Evolutionary conservation across 805 yeast species (phyloP).

Genomic region (Saccharomycopsis oosterbeekiorum): DNA sequence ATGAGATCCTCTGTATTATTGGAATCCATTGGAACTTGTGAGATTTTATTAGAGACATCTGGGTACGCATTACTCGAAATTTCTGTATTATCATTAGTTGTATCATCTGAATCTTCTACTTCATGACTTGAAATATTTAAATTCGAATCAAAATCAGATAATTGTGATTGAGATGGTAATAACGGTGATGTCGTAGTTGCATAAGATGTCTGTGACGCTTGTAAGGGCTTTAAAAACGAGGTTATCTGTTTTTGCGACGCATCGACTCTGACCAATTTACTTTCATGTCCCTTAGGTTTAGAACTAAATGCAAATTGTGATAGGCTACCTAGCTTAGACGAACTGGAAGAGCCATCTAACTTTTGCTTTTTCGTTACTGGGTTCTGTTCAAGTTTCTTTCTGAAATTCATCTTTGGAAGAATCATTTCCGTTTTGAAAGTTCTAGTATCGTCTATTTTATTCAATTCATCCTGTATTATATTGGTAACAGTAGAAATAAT

Average conservation of each 20-base stretch:
- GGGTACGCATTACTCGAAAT: neutral
- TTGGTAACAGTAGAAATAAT: constrained; percentile 54
- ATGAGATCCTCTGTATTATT: neutral
- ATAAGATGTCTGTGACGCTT: neutral
- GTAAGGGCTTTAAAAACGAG: constrained; percentile 16
- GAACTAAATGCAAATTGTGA: neutral
- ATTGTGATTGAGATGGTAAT: neutral
- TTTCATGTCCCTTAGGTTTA: constrained; percentile 40
- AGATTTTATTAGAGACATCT: neutral
- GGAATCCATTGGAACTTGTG: neutral
- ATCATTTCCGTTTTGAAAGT: constrained; percentile 49
- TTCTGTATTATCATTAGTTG: neutral
- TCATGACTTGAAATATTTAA: neutral
- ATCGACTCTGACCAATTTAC: constrained; percentile 64
- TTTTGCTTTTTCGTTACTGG: neutral
- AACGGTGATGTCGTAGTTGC: neutral
- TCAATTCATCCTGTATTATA: constrained; percentile 39
- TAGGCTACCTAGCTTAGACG: neutral
- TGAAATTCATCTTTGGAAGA: neutral
- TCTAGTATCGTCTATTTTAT: constrained; percentile 55
- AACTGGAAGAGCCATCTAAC: neutral
- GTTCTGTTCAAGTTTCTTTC: neutral
- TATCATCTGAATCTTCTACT: neutral
- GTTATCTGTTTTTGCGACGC: constrained; percentile 49
- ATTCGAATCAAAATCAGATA: neutral